Percentiles rank a stretch among this genome's conserved stretches.
Evolutionary conservation across 352 stramenopile species (phyloP).

Genomic region (Thalassiosira ordinaria): DNA sequence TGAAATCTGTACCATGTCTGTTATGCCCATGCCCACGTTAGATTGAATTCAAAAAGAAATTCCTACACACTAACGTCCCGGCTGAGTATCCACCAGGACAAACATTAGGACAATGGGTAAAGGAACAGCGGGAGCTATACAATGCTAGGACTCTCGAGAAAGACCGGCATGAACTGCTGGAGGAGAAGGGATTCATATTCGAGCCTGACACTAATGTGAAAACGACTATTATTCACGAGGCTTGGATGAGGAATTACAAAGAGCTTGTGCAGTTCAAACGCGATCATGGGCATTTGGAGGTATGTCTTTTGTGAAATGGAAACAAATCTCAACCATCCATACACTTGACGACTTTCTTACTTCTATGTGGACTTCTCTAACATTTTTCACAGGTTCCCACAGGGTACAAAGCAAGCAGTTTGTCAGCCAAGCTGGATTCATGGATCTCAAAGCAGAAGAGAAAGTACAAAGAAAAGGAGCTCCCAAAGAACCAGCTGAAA

Average conservation of each 20-base stretch:
- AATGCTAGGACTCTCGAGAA: constrained; percentile 1
- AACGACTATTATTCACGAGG: not conserved
- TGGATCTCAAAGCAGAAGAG: not conserved
- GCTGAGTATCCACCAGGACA: not conserved
- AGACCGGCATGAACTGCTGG: constrained; percentile 1
- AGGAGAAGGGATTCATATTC: constrained; percentile 14
- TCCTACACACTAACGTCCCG: not conserved
- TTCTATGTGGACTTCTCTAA: not conserved
- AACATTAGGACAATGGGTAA: constrained; percentile 9
- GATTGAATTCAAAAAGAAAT: constrained; percentile 19
- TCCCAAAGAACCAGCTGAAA: not conserved
- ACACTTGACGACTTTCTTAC: not conserved
- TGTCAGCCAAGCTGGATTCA: not conserved
- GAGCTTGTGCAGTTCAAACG: constrained; percentile 17
- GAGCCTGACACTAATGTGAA: constrained; percentile 11
- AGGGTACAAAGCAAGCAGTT: not conserved
- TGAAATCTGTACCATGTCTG: too few species aligned
- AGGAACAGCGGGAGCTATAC: not conserved
- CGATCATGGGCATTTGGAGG: constrained; percentile 15
- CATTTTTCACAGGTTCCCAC: not conserved
- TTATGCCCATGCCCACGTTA: too few species aligned
- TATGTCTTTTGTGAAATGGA: not conserved
- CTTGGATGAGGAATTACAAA: constrained; percentile 18
- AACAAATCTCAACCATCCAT: not conserved
- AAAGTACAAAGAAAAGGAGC: not conserved